Conservation (phyloP, 2,329 filamentous ascomycete genomes). For the Cryphonectria nitschkei region DNA sequence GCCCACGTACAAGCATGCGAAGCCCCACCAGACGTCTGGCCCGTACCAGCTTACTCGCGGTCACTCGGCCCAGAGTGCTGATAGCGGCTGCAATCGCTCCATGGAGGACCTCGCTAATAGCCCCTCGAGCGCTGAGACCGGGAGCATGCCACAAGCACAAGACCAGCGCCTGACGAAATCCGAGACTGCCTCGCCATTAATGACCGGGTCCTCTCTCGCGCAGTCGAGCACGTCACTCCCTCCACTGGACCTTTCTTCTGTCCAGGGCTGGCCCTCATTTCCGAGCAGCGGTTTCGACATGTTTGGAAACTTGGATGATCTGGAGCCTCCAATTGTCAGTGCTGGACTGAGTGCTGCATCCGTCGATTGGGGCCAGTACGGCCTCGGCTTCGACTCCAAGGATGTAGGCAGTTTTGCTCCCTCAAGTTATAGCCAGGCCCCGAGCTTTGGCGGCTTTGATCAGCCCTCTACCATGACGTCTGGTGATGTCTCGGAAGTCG, state of each 20-base stretch:
- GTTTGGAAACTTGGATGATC: conserved; percentile 52
- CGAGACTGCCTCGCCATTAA: conserved; percentile 62
- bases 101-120: conserved; percentile 47
- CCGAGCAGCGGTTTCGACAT: conserved; percentile 56
- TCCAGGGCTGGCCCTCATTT: conserved; percentile 49
- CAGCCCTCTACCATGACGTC: conserved; percentile 62
- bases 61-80: conserved; percentile 59
- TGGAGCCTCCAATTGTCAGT: conserved; percentile 54
- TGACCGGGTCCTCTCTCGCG: conserved; percentile 54
- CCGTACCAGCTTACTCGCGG: conserved; percentile 64
- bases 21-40: conserved; percentile 63
- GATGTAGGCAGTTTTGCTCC: conserved; percentile 54
- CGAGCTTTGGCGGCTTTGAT: conserved; percentile 58
- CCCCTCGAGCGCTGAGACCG: conserved; percentile 43
- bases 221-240: conserved; percentile 58
- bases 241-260: conserved; percentile 61
- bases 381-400: conserved; percentile 52
- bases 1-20: conserved; percentile 62
- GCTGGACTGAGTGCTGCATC: conserved; percentile 62
- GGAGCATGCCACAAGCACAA: conserved; percentile 40
- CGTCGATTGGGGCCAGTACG: conserved; percentile 58
- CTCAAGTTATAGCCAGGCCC: conserved; percentile 60
- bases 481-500: conserved; percentile 69
- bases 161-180: conserved; percentile 62
- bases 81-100: conserved; percentile 52